phyloP scores from a whole-genome alignment of 352 stramenopile species.

The Phytophthora tentaculata region DNA sequence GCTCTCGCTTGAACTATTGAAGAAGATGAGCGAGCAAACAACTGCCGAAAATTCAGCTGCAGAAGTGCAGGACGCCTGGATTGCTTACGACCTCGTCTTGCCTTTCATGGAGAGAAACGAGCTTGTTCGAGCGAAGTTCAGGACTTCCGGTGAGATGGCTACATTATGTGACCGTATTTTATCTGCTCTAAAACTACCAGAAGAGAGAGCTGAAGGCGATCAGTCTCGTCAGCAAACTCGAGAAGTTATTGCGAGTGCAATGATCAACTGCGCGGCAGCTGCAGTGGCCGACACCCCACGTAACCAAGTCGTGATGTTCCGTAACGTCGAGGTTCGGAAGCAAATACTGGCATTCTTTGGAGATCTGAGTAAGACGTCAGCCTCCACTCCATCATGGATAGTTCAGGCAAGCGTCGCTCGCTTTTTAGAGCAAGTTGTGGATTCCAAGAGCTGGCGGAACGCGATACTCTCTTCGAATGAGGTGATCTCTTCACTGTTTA shows the following conservation, averaged over 20 bases:
- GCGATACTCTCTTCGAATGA: slow-evolving; percentile 29
- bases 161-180: slow-evolving; percentile 51
- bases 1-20: slow-evolving; percentile 52
- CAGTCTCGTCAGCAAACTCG: slow-evolving; percentile 4
- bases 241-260: slow-evolving; percentile 38
- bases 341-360: slow-evolving; percentile 23
- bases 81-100: slow-evolving; percentile 55
- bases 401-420: slow-evolving; percentile 43
- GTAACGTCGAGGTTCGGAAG: slow-evolving; percentile 41
- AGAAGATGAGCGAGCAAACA: slow-evolving; percentile 47
- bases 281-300: slow-evolving; percentile 44
- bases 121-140: slow-evolving; percentile 51
- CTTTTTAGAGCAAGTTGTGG: slow-evolving; percentile 56
- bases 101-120: slow-evolving; percentile 61
- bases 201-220: slow-evolving; percentile 1
- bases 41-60: slow-evolving; percentile 1
- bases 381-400: slow-evolving; percentile 4
- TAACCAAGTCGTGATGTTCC: slow-evolving; percentile 70
- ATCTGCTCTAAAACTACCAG: slow-evolving; percentile 5
- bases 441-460: slow-evolving; percentile 68
- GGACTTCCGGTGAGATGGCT: slow-evolving; percentile 61
- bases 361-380: neutral
- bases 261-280: slow-evolving; percentile 56
- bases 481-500: slow-evolving; percentile 31
- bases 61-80: slow-evolving; percentile 35